Evolutionary conservation across 2,329 filamentous ascomycete genomes (phyloP).

Genomic region (Tolypocladium ophioglossoides): DNA sequence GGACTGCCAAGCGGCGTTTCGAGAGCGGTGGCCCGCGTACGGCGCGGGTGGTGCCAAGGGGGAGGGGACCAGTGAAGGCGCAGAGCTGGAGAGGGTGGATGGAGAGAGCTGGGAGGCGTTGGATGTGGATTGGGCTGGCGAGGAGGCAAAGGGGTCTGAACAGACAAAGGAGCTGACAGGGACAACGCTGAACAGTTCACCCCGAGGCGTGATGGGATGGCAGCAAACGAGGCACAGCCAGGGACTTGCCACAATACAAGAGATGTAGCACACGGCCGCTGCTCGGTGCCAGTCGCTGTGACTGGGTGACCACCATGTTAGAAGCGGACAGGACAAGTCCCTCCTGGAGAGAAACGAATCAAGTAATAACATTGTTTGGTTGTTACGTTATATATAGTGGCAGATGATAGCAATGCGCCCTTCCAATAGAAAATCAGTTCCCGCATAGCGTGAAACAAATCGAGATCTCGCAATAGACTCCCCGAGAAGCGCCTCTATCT

Average conservation of each 20-base stretch:
- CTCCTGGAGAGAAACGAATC: no score
- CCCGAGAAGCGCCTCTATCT: background rate
- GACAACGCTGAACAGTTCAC: background rate
- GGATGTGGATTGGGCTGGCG: background rate
- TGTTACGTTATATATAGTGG: background rate
- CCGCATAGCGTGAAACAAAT: background rate
- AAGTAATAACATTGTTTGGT: no score
- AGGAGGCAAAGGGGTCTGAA: background rate
- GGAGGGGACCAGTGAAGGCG: no score
- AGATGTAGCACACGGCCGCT: background rate
- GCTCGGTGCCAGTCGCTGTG: no score
- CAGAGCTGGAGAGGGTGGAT: background rate
- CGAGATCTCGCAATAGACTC: background rate
- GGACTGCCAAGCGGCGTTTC: constrained; percentile 3
- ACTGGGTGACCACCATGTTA: no score
- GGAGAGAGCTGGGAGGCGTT: background rate
- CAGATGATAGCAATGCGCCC: background rate
- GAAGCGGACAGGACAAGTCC: no score
- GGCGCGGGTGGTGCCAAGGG: background rate
- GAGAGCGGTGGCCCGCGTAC: background rate
- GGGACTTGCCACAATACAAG: background rate
- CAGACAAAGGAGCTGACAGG: background rate
- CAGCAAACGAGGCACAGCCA: background rate
- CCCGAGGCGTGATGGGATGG: background rate
- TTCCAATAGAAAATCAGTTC: background rate